Conservation (phyloP, 495 filamentous ascomycete genomes). For the Penicillium parvum region DNA sequence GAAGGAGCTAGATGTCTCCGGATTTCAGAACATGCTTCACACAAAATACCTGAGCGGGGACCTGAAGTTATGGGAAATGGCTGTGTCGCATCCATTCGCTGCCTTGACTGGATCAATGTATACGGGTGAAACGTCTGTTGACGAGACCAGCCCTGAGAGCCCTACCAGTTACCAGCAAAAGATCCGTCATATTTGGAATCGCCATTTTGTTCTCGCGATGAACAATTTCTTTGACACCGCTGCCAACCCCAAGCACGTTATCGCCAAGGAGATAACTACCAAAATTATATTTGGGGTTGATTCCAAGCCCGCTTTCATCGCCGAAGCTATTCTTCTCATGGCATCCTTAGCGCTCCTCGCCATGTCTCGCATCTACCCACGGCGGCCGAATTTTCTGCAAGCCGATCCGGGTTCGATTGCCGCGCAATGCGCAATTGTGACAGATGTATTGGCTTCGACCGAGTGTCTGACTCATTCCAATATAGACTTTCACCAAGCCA, state of each 20-base stretch:
- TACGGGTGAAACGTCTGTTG: not conserved
- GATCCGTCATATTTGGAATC: slow-evolving; percentile 18
- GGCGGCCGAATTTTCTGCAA: slow-evolving; percentile 10
- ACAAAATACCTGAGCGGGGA: not conserved
- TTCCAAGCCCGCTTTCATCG: slow-evolving; percentile 7
- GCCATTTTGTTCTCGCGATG: slow-evolving; percentile 11
- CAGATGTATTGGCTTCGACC: slow-evolving; percentile 6
- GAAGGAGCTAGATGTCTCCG: not conserved
- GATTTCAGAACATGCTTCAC: slow-evolving; percentile 5
- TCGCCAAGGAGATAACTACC: slow-evolving; percentile 5
- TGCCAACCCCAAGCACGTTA: not conserved
- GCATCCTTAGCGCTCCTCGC: not conserved
- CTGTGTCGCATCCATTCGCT: not conserved
- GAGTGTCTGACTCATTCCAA: slow-evolving; percentile 3
- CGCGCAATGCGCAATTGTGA: slow-evolving; percentile 19
- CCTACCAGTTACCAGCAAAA: slow-evolving; percentile 3
- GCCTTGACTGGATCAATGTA: not conserved
- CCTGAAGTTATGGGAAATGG: not conserved
- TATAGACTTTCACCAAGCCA: slow-evolving; percentile 8
- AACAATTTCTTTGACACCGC: slow-evolving; percentile 18
- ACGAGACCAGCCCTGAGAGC: not conserved
- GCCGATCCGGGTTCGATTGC: slow-evolving; percentile 16
- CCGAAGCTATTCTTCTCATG: slow-evolving; percentile 10
- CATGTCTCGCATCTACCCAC: slow-evolving; percentile 7
- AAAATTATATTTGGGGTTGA: slow-evolving; percentile 9